Evolutionary conservation across 2,329 filamentous ascomycete genomes (phyloP).

Genomic region (Colletotrichum magnum): DNA sequence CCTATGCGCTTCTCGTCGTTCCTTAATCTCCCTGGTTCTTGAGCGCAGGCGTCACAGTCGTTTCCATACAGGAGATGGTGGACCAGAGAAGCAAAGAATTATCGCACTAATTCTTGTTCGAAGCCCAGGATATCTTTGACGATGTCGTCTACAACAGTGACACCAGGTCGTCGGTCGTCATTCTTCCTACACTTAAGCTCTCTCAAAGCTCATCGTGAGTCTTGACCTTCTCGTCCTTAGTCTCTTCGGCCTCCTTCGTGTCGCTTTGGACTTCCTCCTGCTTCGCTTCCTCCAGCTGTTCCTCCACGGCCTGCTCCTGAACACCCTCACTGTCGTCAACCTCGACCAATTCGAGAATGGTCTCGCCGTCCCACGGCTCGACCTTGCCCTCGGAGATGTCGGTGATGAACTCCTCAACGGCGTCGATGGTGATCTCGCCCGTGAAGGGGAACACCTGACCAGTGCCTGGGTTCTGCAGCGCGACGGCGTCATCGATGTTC

Average conservation of each 20-base stretch:
- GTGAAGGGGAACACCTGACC: slow-evolving; percentile 59
- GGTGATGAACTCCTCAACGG: slow-evolving; percentile 59
- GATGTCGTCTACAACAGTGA: too few species aligned
- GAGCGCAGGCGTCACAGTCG: too few species aligned
- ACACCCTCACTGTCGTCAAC: slow-evolving; percentile 7
- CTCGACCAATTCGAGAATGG: slow-evolving; percentile 28
- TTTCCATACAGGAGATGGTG: too few species aligned
- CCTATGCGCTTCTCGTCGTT: too few species aligned
- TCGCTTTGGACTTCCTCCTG: neutral
- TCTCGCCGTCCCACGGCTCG: slow-evolving; percentile 53
- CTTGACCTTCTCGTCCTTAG: slow-evolving; percentile 9
- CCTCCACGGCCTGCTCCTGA: neutral
- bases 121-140: too few species aligned
- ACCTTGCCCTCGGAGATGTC: slow-evolving; percentile 60
- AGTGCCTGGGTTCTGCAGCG: slow-evolving; percentile 60
- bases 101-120: too few species aligned
- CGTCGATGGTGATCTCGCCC: slow-evolving; percentile 49
- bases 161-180: too few species aligned
- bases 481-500: slow-evolving; percentile 50
- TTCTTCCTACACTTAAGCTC: neutral
- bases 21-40: too few species aligned
- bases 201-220: slow-evolving; percentile 30
- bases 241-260: neutral
- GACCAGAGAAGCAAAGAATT: too few species aligned
- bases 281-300: slow-evolving; percentile 9